These are phyloP conservation scores for Globisporangium nunn DNA, from an alignment of 352 stramenopile species.

Conservation along the genomic window DNA sequence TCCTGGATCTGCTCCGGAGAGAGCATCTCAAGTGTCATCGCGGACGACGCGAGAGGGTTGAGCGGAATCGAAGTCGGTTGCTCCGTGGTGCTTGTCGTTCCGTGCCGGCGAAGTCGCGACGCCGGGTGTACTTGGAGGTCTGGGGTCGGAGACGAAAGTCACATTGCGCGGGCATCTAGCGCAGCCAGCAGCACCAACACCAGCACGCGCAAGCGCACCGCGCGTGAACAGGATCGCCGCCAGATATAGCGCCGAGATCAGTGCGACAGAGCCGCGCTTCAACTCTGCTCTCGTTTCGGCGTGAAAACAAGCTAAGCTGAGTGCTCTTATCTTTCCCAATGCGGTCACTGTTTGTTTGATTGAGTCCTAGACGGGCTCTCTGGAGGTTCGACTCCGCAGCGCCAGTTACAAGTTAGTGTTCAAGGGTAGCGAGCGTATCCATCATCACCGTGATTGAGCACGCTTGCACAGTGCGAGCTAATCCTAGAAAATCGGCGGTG, in stretches of 20 bases:
- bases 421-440: too few relatives aligned
- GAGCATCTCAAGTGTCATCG: constrained; percentile 14
- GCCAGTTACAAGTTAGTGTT: too few relatives aligned
- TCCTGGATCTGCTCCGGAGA: constrained; percentile 16
- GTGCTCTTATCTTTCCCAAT: too few relatives aligned
- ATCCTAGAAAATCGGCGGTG: too few relatives aligned
- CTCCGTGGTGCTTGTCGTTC: constrained; percentile 5
- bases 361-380: too few relatives aligned
- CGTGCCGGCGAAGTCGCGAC: neutral
- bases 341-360: too few relatives aligned
- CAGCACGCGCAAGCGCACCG: too few relatives aligned
- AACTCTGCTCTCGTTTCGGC: too few relatives aligned
- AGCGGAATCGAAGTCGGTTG: neutral
- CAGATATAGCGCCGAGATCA: neutral
- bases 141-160: constrained; percentile 6
- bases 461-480: too few relatives aligned
- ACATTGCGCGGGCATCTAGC: constrained; percentile 3
- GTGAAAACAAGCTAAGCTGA: too few relatives aligned
- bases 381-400: too few relatives aligned
- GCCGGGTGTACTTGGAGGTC: neutral
- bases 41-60: neutral
- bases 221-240: neutral
- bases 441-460: too few relatives aligned
- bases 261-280: constrained; percentile 19
- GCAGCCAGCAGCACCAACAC: neutral